These are phyloP conservation scores for Exophiala spinifera DNA, from an alignment of 2,329 filamentous ascomycete genomes.

Conservation along the genomic window DNA sequence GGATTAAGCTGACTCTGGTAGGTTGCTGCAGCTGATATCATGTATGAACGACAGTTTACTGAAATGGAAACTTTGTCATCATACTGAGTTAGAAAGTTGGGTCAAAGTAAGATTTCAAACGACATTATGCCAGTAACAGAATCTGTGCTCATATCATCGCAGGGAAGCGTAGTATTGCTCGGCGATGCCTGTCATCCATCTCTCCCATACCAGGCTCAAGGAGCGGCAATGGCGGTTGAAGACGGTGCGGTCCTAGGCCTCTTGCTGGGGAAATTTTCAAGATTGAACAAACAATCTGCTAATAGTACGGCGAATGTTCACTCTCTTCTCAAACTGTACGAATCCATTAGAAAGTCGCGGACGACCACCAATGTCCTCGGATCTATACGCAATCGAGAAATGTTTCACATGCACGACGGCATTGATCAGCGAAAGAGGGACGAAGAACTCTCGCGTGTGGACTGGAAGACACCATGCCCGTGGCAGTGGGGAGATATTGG, in stretches of 20 bases:
- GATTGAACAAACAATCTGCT: too few species aligned
- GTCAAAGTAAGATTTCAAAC: too few species aligned
- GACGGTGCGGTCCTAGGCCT: slow-evolving; percentile 41
- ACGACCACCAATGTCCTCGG: slow-evolving; percentile 11
- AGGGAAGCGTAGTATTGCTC: slow-evolving; percentile 43
- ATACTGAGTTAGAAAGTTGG: neutral
- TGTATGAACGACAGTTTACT: slow-evolving; percentile 9
- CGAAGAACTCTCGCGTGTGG: slow-evolving; percentile 4
- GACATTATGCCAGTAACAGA: too few species aligned
- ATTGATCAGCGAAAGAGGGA: slow-evolving; percentile 7
- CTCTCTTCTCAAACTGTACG: slow-evolving; percentile 7
- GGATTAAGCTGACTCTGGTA: too few species aligned
- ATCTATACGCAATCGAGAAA: slow-evolving; percentile 3
- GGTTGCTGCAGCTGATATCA: slow-evolving; percentile 17
- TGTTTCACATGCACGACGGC: slow-evolving; percentile 12
- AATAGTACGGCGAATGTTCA: neutral
- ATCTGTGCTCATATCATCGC: too few species aligned
- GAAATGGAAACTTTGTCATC: slow-evolving; percentile 18
- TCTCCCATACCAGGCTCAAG: slow-evolving; percentile 36
- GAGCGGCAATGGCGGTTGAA: slow-evolving; percentile 43
- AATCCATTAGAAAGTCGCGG: slow-evolving; percentile 9
- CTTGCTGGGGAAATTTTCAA: slow-evolving; percentile 6
- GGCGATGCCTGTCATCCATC: slow-evolving; percentile 42
- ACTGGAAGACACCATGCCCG: slow-evolving; percentile 10
- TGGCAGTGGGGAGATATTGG: slow-evolving; percentile 10